Conservation (phyloP, 139 green algal species). For the Picochlorum sp. region DNA sequence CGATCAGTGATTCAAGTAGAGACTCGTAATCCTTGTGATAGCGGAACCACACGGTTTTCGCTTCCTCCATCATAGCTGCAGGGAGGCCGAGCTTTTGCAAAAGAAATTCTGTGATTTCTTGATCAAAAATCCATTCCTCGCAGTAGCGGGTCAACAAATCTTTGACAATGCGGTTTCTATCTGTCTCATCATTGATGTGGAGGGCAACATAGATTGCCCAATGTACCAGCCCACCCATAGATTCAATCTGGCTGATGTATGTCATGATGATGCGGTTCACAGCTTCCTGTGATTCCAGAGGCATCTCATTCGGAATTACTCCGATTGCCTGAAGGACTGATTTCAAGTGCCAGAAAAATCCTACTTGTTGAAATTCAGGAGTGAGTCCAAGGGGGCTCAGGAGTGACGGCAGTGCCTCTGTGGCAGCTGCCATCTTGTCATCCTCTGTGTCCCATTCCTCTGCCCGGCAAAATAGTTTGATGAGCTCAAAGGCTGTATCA, state of each 20-base stretch:
- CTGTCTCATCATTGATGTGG: constrained; percentile 39
- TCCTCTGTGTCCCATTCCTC: constrained; percentile 7
- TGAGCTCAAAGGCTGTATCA: constrained; percentile 48
- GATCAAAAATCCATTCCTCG: constrained; percentile 33
- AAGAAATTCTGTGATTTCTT: constrained; percentile 31
- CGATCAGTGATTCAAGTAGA: constrained; percentile 27
- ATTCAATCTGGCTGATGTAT: constrained; percentile 54
- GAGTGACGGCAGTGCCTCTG: constrained; percentile 19
- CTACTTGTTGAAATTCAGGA: constrained; percentile 55
- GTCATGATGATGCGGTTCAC: constrained; percentile 18
- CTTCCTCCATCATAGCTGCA: constrained; percentile 31
- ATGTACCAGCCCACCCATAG: constrained; percentile 33
- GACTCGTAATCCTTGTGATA: constrained; percentile 24
- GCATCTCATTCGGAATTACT: constrained; percentile 12
- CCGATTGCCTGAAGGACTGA: constrained; percentile 41
- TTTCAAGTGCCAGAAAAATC: constrained; percentile 53
- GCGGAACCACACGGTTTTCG: constrained; percentile 32
- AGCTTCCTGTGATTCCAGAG: not conserved
- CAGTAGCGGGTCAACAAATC: constrained; percentile 40
- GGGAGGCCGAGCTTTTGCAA: constrained; percentile 38
- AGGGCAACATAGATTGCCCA: constrained; percentile 73
- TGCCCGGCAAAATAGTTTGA: constrained; percentile 41
- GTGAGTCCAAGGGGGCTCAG: constrained; percentile 33
- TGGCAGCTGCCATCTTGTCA: constrained; percentile 3
- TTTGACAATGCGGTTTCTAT: constrained; percentile 11